A percentile compares a stretch with the other conserved stretches of the same genome.
phyloP scores from a whole-genome alignment of 2,329 filamentous ascomycete species.

The Teratosphaeria destructans region DNA sequence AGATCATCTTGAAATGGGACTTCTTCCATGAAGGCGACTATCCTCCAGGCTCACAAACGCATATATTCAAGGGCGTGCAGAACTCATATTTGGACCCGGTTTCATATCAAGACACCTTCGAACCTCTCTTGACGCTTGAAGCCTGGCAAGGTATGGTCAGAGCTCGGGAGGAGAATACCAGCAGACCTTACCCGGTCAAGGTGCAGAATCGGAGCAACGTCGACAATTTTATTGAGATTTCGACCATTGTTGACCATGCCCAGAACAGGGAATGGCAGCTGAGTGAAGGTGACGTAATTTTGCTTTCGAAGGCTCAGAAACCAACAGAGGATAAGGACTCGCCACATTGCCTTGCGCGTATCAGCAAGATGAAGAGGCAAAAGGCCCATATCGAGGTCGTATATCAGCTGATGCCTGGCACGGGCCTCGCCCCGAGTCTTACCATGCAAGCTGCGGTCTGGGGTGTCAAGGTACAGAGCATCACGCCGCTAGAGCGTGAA shows the following conservation, averaged over 20 bases:
- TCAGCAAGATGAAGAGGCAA: constrained; percentile 71
- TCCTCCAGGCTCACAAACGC: constrained; percentile 61
- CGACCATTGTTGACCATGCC: constrained; percentile 62
- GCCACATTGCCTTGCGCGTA: constrained; percentile 75
- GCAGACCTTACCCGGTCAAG: constrained; percentile 76
- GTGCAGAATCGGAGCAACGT: constrained; percentile 80
- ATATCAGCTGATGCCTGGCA: constrained; percentile 62
- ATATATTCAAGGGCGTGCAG: constrained; percentile 64
- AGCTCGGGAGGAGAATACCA: constrained; percentile 73
- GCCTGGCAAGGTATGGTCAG: constrained; percentile 93
- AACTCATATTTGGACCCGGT: constrained; percentile 65
- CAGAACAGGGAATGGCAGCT: constrained; percentile 63
- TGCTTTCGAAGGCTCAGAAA: constrained; percentile 64
- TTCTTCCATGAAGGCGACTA: constrained; percentile 84
- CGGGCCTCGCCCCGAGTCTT: constrained; percentile 33
- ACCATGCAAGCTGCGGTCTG: constrained; percentile 59
- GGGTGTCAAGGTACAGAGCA: constrained; percentile 77
- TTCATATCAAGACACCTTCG: constrained; percentile 81
- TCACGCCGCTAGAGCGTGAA: constrained; percentile 90
- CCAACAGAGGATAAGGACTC: constrained; percentile 57
- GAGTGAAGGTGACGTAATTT: constrained; percentile 76
- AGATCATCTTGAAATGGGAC: constrained; percentile 83
- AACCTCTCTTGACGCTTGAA: constrained; percentile 81
- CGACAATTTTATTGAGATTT: constrained; percentile 86
- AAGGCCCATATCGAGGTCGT: constrained; percentile 73